Conservation (phyloP, 2,329 filamentous ascomycete genomes). For the Grosmannia serpens region DNA sequence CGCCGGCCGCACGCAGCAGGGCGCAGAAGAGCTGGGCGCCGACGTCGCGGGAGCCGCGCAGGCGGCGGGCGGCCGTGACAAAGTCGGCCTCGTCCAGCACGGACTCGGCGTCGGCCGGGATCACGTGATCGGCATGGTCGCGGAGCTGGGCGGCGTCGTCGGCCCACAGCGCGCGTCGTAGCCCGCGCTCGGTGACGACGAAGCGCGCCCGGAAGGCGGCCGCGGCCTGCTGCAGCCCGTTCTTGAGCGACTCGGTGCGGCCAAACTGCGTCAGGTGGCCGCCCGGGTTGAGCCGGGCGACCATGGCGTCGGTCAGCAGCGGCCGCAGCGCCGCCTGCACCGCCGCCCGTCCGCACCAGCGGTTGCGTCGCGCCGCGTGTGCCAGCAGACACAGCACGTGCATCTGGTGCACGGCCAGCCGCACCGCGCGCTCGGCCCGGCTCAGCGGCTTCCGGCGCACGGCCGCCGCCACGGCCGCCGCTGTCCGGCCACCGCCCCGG, state of each 20-base stretch:
- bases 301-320: conserved; percentile 53
- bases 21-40: conserved; percentile 88
- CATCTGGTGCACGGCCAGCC: conserved; percentile 72
- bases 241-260: conserved; percentile 63
- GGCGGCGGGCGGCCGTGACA: conserved; percentile 49
- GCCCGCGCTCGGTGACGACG: conserved; percentile 56
- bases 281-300: conserved; percentile 58
- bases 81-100: conserved; percentile 65
- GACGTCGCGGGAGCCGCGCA: conserved; percentile 77
- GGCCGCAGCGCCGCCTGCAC: conserved; percentile 56
- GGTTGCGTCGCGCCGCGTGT: conserved; percentile 67
- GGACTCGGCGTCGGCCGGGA: conserved; percentile 54
- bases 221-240: conserved; percentile 60
- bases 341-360: conserved; percentile 72
- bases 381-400: conserved; percentile 75
- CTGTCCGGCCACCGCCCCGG: conserved; percentile 13
- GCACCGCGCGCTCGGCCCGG: conserved; percentile 40
- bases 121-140: conserved; percentile 42
- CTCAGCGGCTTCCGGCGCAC: conserved; percentile 38
- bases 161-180: conserved; percentile 64
- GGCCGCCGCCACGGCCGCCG: conserved; percentile 4
- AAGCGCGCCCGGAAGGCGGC: conserved; percentile 60
- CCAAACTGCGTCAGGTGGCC: conserved; percentile 59
- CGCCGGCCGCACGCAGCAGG: conserved; percentile 67
- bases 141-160: conserved; percentile 51